phyloP scores from a whole-genome alignment of 192 early-diverging fungal genomes.

The Backusella sp. region DNA sequence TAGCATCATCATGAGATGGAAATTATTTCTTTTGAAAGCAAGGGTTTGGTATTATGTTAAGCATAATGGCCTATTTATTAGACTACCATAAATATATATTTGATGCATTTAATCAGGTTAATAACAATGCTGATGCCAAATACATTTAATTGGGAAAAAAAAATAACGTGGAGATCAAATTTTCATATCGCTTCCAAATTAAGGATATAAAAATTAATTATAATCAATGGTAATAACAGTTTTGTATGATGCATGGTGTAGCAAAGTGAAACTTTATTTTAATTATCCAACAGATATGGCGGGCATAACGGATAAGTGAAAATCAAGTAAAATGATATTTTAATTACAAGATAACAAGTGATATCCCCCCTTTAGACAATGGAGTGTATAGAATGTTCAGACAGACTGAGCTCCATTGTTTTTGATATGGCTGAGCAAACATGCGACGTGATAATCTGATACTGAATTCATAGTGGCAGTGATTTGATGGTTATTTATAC shows the following conservation, averaged over 20 bases:
- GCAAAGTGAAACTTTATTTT: background rate
- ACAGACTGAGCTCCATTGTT: background rate
- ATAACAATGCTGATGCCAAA: background rate
- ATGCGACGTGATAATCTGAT: background rate
- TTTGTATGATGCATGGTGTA: background rate
- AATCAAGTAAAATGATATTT: background rate
- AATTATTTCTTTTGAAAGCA: background rate
- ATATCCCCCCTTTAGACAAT: too few relatives aligned
- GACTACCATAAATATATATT: background rate
- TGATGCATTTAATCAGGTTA: background rate
- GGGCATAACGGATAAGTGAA: background rate
- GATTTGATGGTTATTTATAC: background rate
- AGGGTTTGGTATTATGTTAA: background rate
- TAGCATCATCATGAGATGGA: background rate
- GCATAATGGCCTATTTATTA: background rate
- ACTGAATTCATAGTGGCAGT: background rate
- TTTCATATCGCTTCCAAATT: background rate
- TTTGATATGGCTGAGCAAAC: background rate
- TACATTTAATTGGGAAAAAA: background rate
- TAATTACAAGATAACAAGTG: background rate
- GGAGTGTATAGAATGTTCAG: background rate
- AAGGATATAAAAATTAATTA: background rate
- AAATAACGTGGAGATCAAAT: background rate
- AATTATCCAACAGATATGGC: background rate
- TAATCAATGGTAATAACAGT: background rate